Conservation (phyloP, 1,139 yeast genomes). For the Hansenula sp. region DNA sequence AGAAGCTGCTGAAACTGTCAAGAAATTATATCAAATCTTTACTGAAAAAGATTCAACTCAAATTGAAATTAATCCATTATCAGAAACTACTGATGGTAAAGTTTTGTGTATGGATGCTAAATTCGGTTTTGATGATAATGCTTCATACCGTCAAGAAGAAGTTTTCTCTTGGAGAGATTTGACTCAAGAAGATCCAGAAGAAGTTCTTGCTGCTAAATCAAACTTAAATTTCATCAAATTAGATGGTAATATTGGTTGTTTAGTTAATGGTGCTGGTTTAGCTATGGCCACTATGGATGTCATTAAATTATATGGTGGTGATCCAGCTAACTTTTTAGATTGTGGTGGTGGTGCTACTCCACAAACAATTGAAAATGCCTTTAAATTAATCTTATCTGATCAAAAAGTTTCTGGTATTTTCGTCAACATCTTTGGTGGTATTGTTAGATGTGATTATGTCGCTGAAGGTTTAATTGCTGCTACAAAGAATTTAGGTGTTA, state of each 20-base stretch:
- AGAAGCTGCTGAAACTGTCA: constrained; percentile 84
- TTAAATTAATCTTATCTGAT: constrained; percentile 88
- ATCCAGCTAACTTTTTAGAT: constrained; percentile 98
- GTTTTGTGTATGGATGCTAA: constrained; percentile 99
- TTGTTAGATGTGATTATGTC: constrained; percentile 97
- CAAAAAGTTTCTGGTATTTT: constrained; percentile 90
- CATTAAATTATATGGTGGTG: constrained; percentile 96
- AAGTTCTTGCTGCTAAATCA: constrained; percentile 84
- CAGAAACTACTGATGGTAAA: constrained; percentile 86
- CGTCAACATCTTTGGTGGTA: constrained; percentile 98
- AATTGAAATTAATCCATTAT: constrained; percentile 96
- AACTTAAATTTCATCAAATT: constrained; percentile 95
- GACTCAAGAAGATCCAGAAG: constrained; percentile 97
- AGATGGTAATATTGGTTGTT: constrained; percentile 97
- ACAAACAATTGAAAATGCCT: constrained; percentile 95
- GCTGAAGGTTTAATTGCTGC: constrained; percentile 97
- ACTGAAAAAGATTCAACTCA: constrained; percentile 93
- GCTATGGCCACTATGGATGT: constrained; percentile 99
- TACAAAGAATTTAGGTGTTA: constrained; percentile 82
- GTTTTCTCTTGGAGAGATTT: constrained; percentile 95
- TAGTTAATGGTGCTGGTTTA: constrained; percentile 99
- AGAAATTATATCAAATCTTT: constrained; percentile 86
- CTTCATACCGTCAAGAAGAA: constrained; percentile 91
- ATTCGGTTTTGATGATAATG: constrained; percentile 96
- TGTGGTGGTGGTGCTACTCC: constrained; percentile 99